These are phyloP conservation scores for Ilyonectria destructans DNA, from an alignment of 2,329 filamentous ascomycete species.

Conservation along the genomic window DNA sequence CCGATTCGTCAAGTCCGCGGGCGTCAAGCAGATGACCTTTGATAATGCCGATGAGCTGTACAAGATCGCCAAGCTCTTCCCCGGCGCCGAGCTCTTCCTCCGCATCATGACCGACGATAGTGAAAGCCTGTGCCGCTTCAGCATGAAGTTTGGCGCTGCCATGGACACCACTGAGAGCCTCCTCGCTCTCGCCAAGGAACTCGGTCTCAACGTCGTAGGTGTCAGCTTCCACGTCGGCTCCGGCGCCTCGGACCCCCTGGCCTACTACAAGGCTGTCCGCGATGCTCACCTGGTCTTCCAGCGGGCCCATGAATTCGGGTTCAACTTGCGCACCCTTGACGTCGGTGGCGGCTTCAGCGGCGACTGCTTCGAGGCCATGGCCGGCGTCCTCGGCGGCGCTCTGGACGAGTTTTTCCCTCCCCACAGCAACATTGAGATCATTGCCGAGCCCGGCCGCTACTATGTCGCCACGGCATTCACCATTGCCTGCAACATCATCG, in stretches of 20 bases:
- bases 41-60: slow-evolving; percentile 98
- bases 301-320: slow-evolving; percentile 83
- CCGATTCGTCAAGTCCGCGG: slow-evolving; percentile 86
- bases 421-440: slow-evolving; percentile 81
- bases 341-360: slow-evolving; percentile 94
- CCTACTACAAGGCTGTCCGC: slow-evolving; percentile 91
- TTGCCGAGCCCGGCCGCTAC: slow-evolving; percentile 96
- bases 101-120: slow-evolving; percentile 98
- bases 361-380: slow-evolving; percentile 94
- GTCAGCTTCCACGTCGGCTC: slow-evolving; percentile 99
- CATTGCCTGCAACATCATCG: slow-evolving; percentile 95
- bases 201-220: slow-evolving; percentile 92
- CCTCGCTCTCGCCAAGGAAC: slow-evolving; percentile 83
- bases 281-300: slow-evolving; percentile 93
- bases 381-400: slow-evolving; percentile 82
- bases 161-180: slow-evolving; percentile 86
- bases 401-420: slow-evolving; percentile 92
- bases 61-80: slow-evolving; percentile 95
- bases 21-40: slow-evolving; percentile 99
- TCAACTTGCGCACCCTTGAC: slow-evolving; percentile 88
- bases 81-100: slow-evolving; percentile 90
- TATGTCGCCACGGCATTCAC: slow-evolving; percentile 96
- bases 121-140: slow-evolving; percentile 92
- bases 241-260: slow-evolving; percentile 92
- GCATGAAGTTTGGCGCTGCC: slow-evolving; percentile 96